A percentile compares a stretch with the other conserved stretches of the same genome.
Evolutionary conservation across 306 rosid species (phyloP).

Genomic region (Nissolia schottii): DNA sequence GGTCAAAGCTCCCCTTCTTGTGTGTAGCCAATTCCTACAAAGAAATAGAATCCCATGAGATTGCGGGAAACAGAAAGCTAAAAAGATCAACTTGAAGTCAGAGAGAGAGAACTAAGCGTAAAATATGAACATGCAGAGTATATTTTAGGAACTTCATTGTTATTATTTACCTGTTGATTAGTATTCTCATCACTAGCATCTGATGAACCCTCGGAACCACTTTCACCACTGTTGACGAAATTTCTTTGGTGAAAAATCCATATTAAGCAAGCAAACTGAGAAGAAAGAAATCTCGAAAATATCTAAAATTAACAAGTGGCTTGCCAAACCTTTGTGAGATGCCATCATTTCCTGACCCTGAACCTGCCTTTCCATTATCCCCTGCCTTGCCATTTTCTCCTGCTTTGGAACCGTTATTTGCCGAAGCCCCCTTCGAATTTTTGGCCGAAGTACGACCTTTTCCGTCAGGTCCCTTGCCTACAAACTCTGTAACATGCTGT

Average conservation of each 20-base stretch:
- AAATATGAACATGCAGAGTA: neutral
- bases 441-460: slow-evolving; percentile 66
- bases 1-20: slow-evolving; percentile 89
- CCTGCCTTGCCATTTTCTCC: slow-evolving; percentile 78
- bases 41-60: slow-evolving; percentile 15
- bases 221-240: slow-evolving; percentile 59
- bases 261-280: slow-evolving; percentile 1
- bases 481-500: slow-evolving; percentile 47
- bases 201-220: slow-evolving; percentile 88
- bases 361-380: slow-evolving; percentile 77
- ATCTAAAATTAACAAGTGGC: slow-evolving; percentile 17
- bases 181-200: slow-evolving; percentile 79
- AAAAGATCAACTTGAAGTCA: neutral
- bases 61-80: neutral
- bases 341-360: slow-evolving; percentile 91
- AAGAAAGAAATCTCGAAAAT: slow-evolving; percentile 8
- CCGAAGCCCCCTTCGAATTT: slow-evolving; percentile 60
- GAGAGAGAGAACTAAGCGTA: neutral
- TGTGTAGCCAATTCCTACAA: slow-evolving; percentile 59
- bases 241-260: neutral
- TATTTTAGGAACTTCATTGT: neutral
- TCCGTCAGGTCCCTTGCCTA: slow-evolving; percentile 66
- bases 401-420: slow-evolving; percentile 55
- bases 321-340: slow-evolving; percentile 78
- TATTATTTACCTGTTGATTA: slow-evolving; percentile 62